These are phyloP conservation scores for Blastocrithidia nonstop DNA, from an alignment of 208 protist genomes.

Conservation along the genomic window DNA sequence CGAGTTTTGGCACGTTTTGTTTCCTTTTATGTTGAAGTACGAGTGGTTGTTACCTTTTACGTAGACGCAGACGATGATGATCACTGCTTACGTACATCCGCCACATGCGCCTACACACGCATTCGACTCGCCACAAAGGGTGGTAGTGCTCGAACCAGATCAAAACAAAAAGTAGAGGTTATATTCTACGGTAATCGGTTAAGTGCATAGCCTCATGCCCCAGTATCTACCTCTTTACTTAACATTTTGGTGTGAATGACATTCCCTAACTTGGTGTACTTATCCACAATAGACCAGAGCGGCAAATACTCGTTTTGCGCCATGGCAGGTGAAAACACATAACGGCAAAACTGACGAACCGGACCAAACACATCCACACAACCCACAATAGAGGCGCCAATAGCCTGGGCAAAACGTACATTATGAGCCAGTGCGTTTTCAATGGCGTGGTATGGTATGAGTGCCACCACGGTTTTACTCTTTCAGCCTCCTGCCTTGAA, in stretches of 20 bases:
- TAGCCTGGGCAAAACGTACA: slow-evolving; percentile 41
- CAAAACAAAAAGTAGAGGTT: slow-evolving; percentile 73
- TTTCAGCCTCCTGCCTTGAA: slow-evolving; percentile 31
- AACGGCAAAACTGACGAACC: slow-evolving; percentile 63
- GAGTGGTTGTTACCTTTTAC: too few relatives aligned
- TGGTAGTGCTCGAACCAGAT: slow-evolving; percentile 59
- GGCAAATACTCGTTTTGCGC: slow-evolving; percentile 69
- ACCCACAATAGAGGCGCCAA: slow-evolving; percentile 33
- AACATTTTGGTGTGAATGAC: slow-evolving; percentile 77
- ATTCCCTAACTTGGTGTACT: slow-evolving; percentile 65
- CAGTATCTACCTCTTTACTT: slow-evolving; percentile 58
- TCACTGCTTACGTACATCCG: slow-evolving; percentile 35
- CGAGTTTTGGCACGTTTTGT: too few relatives aligned
- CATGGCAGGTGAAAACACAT: slow-evolving; percentile 43
- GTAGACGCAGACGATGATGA: background rate
- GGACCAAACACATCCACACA: slow-evolving; percentile 58
- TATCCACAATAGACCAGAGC: slow-evolving; percentile 65
- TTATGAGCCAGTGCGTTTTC: slow-evolving; percentile 21
- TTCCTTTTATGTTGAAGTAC: too few relatives aligned
- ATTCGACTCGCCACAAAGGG: slow-evolving; percentile 72
- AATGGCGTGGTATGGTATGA: slow-evolving; percentile 35
- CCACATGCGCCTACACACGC: slow-evolving; percentile 34
- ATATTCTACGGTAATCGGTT: slow-evolving; percentile 63
- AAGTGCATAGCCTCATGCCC: slow-evolving; percentile 75
- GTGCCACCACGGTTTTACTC: slow-evolving; percentile 37